These are phyloP conservation scores for Phymatotrichopsis omnivora DNA, from an alignment of 2,329 filamentous ascomycete species.

Conservation along the genomic window DNA sequence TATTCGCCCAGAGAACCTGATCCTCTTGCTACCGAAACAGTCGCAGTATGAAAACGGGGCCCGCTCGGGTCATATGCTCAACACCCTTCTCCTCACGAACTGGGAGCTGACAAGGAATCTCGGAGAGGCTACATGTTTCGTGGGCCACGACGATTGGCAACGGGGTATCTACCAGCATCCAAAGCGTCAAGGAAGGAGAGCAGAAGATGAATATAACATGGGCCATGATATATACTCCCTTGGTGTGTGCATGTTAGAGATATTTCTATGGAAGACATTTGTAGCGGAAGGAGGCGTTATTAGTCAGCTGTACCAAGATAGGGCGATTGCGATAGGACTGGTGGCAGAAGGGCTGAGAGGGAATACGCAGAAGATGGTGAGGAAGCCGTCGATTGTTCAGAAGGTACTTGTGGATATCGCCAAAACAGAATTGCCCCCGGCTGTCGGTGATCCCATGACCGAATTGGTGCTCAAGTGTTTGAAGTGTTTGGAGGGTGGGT, in stretches of 20 bases:
- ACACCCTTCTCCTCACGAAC: conserved; percentile 1
- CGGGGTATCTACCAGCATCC: conserved; percentile 8
- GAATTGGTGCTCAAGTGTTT: conserved; percentile 6
- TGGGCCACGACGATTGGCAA: conserved; percentile 5
- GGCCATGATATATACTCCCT: conserved; percentile 8
- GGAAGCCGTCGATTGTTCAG: not conserved
- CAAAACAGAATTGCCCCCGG: conserved; percentile 6
- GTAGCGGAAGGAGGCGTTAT: not conserved
- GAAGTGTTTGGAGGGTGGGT: conserved; percentile 4
- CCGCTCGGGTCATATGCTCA: not conserved
- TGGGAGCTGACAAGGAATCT: conserved; percentile 1
- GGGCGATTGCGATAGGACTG: not conserved
- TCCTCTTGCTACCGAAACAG: conserved; percentile 28
- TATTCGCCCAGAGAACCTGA: conserved; percentile 34
- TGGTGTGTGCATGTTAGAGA: conserved; percentile 6
- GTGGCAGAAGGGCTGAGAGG: not conserved
- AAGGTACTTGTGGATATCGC: conserved; percentile 7
- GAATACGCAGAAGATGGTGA: conserved; percentile 4
- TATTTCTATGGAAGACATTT: conserved; percentile 6
- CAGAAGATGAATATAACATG: conserved; percentile 2
- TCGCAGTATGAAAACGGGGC: not conserved
- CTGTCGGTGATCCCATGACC: conserved; percentile 4
- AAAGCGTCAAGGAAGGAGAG: conserved; percentile 1
- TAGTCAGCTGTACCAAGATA: conserved; percentile 8
- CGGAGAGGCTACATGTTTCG: not conserved